phyloP scores from a whole-genome alignment of 2,329 filamentous ascomycete species.

The Colletotrichum sp. region DNA sequence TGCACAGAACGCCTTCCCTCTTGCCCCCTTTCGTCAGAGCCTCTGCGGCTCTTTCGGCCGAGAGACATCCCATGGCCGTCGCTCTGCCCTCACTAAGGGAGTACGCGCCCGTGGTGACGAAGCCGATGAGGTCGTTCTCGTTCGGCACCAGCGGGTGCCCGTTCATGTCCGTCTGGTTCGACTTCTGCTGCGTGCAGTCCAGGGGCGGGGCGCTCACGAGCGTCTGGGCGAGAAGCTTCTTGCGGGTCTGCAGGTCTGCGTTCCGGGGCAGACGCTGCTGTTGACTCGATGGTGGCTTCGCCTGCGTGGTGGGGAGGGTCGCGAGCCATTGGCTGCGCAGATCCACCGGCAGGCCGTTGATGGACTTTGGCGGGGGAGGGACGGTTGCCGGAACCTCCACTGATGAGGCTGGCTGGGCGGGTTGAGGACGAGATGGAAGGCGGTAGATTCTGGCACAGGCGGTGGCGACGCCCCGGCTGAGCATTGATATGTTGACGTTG shows the following conservation, averaged over 20 bases:
- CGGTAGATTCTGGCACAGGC: conserved; percentile 85
- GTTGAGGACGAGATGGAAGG: conserved; percentile 59
- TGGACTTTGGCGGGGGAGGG: conserved; percentile 28
- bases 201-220: conserved; percentile 43
- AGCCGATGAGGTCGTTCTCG: conserved; percentile 82
- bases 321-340: conserved; percentile 77
- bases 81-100: conserved; percentile 79
- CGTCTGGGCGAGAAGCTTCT: conserved; percentile 51
- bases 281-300: conserved; percentile 16
- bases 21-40: conserved; percentile 30
- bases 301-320: conserved; percentile 41
- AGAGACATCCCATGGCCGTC: conserved; percentile 76
- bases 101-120: conserved; percentile 86
- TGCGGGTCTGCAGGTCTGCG: conserved; percentile 42
- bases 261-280: conserved; percentile 27
- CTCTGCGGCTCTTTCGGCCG: conserved; percentile 61
- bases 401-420: conserved; percentile 31
- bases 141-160: conserved; percentile 73
- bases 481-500: conserved; percentile 70
- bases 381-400: conserved; percentile 53
- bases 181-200: conserved; percentile 33
- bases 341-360: conserved; percentile 42
- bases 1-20: conserved; percentile 65
- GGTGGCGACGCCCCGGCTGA: conserved; percentile 72
- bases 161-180: conserved; percentile 43